Evolutionary conservation across 768 basidiomycete species (phyloP), one percentile per base, ranked within the genome.

Genomic region (Dictyophora rubrovolvata): DNA sequence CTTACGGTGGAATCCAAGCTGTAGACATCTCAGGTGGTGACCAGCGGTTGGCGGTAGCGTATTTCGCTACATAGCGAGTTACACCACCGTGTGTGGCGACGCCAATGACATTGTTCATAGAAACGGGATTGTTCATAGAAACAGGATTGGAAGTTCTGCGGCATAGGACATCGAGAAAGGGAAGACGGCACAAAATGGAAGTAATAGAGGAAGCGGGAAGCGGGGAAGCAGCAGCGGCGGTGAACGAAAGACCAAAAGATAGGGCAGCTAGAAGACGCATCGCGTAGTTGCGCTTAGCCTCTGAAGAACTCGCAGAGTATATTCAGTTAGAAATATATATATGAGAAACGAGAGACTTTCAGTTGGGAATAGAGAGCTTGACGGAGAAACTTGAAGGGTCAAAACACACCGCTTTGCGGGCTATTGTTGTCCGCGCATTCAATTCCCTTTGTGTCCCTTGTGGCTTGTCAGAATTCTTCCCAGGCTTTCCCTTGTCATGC

Each of bases 41-140:
- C 84, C 85, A 90, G 58, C 87, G 76, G 14, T 72, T 61, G 6
- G 84, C 83, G 58, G 73, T 74, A 8, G 81, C 87, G 67, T 90
- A 90, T 65, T 77, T 83, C 59, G 85, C 86, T 34, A 79, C 67
- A 66, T 83, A 89, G 47, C 86, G 75, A 54, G 72, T 69, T 23
- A 77, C 81, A 33, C 79, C 81, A 50, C 74, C 67, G 17, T 71
- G 69, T 42, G 58, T 50, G 12, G 51, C 33, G n/a, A 34, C 42
- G 11, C 60, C 62, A 33, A 22, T 48, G 4, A 35, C 37, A 53
- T 9, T 6, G 54, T 18, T 18, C 3, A 59, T 9, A 59, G 11
- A 10, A n/a, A 56, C 10, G n/a, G 42, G 11, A 37, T 37, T 37
- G 36, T 8, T 20, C 9, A 21, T 54, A 11, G 53, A 34, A n/a